Base-by-base conservation (phyloP, 2,329 filamentous ascomycete genomes). In the Colletotrichum caudatum region DNA sequence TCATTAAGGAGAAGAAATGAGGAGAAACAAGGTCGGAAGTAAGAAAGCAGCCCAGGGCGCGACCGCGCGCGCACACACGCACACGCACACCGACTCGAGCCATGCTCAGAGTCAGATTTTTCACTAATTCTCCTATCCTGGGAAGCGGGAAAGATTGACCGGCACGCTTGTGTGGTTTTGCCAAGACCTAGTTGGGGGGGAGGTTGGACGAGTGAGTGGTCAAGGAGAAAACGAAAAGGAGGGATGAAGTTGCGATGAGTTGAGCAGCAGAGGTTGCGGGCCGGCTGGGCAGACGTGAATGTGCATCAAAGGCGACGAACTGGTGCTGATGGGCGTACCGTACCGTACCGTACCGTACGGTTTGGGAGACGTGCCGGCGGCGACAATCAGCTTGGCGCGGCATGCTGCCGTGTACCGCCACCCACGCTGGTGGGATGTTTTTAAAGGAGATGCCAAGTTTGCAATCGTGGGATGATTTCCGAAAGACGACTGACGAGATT, bases 221-320 rank as follows among this genome's bases (percentile, higher is more conserved):
- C 18, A 37, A 59, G 58, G 58, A 53, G 44, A 46, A 46, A 23
- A 29, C 65, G 53, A 48, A 65, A 64, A 39, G 59, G 59, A 56
- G 66, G 65, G 69, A 56, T 64, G 59, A 64, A 41, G 51, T 72
- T 57, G 59, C 46, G 56, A 64, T 68, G 53, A 71, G 51, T 59
- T 53, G 64, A 59, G 64, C 23, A 37, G 29, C 29, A 50, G 41
- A 54, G 29, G 59, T 11, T 16, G 57, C 54, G 26, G 59, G 69
- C 65, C 53, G 65, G 54, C 69, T 72, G 69, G 69, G 69, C 69
- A 72, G 69, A 72, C 69, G 60, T 72, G 65, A 35, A 60, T 64
- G 46, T 72, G 60, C 60, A 59, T 39, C 48, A 23, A 56, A 60
- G n/a, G 63, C 63, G 39, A 67, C 44, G 56, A 44, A 44, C 37